Evolutionary conservation across 139 green algal species (phyloP), one percentile per base, ranked within the genome.

Genomic region (Chlamydomonas sp.): DNA sequence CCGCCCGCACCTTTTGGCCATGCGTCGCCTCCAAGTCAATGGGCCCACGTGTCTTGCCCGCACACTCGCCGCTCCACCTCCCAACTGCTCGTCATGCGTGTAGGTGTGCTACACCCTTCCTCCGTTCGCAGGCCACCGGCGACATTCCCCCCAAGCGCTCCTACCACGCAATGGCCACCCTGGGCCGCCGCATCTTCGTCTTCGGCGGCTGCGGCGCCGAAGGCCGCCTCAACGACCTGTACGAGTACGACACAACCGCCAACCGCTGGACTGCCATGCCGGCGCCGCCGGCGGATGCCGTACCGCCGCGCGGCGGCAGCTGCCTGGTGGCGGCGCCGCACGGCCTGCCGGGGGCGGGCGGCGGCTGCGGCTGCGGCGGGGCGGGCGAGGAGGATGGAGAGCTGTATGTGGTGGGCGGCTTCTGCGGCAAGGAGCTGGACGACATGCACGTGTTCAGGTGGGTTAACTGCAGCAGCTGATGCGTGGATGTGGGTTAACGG

Each of bases 161-260:
- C 80, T 95, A 92, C 80, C 92, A 95, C 64, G 67, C 90, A 59
- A 91, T 91, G 86, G 80, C 82, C 18, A 80, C 86, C 18, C 77
- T 85, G 9, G 73, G 62, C 12, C 6, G 6, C n/a, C 88, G 88
- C 64, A 61, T 96, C 9, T 96, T 93, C 77, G 75, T 94, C 4
- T 96, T 96, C 81, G 93, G 93, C 20, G 92, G 93, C 49, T 96
- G 93, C 83, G 92, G 90, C 12, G 85, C 80, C 59, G 58, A 78
- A 7, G 93, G 90, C 1, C 88, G 91, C 4, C 87, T 95, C 18
- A 89, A 83, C 85, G 93, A 96, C 82, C 83, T 95, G 17, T 90
- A 88, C 78, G 64, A 84, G 61, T 95, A 90, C 68, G 90, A 93
- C 82, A 90, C 79, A 4, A 63, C 18, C 2, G n/a, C 77, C 12